Evolutionary conservation across 1,284 basidiomycete species (phyloP), one percentile per base, ranked within the genome.

Genomic region (Tilletia setariae): DNA sequence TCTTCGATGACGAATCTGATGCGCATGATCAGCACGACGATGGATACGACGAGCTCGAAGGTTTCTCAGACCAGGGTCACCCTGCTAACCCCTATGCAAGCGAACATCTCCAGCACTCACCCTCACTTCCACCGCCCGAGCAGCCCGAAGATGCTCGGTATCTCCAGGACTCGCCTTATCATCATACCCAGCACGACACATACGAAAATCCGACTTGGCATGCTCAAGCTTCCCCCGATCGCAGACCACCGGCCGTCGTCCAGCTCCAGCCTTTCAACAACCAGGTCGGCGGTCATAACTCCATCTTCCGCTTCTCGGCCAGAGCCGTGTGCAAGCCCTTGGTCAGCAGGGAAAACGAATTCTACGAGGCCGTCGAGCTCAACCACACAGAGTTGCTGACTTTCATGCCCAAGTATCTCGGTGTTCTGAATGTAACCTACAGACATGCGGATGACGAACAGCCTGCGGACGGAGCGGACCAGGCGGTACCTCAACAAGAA

Each of bases 291-390:
- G 95, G 95, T 0, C 95, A 99, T 83, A 93, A 89, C 76, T 91
- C 93, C 70, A 97, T 99, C 79, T 98, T 98, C 85, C 94, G 94
- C 82, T 98, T 99, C 79, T 98, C 95, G 1, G 93, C 93, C 76
- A 88, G 94, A 67, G 95, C 96, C 11, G 94, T 99, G 21, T 99
- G 95, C 87, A 99, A 99, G 93, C 95, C 95, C 21, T 88, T 98
- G 9, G 93, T 97, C 16, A 94, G 92, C 23, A 88, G 94, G 64
- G 95, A 99, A 84, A 98, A 99, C 82, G 86, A 97, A 64, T 98
- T 99, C 81, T 99, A 99, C 83, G 95, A 99, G 83, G 89, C 94
- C 1, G 92, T 98, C 21, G 95, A 98, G 83, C 87, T 89, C 25
- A 91, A 94, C 76, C 92, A 93, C 0, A 95, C 95, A 0, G 91